Evolutionary conservation across 2,329 filamentous ascomycete genomes (phyloP).

Genomic region (Cercospora janseana): DNA sequence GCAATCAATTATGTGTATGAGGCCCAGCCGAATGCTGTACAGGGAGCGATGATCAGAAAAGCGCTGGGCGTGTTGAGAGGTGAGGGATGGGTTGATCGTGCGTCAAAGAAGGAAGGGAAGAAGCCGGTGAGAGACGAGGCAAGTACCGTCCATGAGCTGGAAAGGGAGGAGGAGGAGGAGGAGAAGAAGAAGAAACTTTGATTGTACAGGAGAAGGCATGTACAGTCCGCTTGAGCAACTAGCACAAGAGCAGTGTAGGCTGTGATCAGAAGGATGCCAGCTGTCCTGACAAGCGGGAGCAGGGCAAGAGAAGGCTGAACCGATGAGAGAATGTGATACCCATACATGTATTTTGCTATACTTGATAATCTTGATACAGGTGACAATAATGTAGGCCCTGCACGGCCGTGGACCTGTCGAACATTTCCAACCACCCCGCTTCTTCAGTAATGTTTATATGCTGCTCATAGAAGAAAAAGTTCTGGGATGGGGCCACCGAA

Average conservation of each 20-base stretch:
- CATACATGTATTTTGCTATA: slow-evolving; percentile 1
- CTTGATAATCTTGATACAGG: slow-evolving; percentile 1
- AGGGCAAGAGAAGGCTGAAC: background rate
- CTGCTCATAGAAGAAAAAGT: too few relatives aligned
- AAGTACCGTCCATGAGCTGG: slow-evolving; percentile 14
- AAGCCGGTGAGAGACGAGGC: slow-evolving; percentile 22
- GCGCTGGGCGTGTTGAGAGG: slow-evolving; percentile 70
- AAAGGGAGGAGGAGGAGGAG: slow-evolving; percentile 5
- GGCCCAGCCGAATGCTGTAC: slow-evolving; percentile 64
- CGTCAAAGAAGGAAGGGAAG: slow-evolving; percentile 18
- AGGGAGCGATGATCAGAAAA: slow-evolving; percentile 67
- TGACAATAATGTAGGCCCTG: background rate
- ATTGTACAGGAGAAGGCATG: background rate
- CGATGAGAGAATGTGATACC: slow-evolving; percentile 6
- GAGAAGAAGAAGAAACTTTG: background rate
- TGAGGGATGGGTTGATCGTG: slow-evolving; percentile 70
- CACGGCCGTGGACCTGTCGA: too few relatives aligned
- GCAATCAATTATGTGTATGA: slow-evolving; percentile 77
- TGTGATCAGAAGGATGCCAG: too few relatives aligned
- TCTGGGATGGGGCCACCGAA: too few relatives aligned
- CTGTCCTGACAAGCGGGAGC: too few relatives aligned
- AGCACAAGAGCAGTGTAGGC: too few relatives aligned
- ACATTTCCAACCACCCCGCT: too few relatives aligned
- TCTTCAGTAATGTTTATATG: too few relatives aligned
- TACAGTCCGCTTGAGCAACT: too few relatives aligned